A percentile compares a stretch with the other conserved stretches of the same genome.
These are phyloP conservation scores for Scheffersomyces segobiensis DNA, from an alignment of 1,139 yeast species.

Conservation along the genomic window DNA sequence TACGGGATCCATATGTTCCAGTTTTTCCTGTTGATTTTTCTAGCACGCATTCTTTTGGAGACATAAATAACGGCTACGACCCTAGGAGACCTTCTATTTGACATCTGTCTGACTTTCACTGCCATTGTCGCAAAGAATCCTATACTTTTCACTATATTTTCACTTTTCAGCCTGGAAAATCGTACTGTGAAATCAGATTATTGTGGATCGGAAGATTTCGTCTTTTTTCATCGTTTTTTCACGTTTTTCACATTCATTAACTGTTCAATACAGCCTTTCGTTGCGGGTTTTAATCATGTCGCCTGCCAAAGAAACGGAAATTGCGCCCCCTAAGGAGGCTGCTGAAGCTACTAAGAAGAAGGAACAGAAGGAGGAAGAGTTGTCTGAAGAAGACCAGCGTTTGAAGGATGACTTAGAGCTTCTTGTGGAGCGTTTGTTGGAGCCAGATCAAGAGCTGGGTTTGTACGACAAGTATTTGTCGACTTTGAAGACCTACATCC, in stretches of 20 bases:
- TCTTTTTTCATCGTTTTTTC: neutral
- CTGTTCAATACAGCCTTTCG: neutral
- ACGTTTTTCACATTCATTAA: neutral
- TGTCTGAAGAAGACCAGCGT: conserved; percentile 91
- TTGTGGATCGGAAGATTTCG: neutral
- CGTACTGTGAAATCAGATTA: neutral
- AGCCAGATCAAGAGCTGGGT: conserved; percentile 39
- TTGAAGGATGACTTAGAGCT: conserved; percentile 84
- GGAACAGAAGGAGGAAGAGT: conserved; percentile 65
- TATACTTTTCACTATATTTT: neutral
- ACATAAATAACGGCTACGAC: neutral
- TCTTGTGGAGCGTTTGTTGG: conserved; percentile 75
- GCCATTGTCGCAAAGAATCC: neutral
- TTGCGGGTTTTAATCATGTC: neutral
- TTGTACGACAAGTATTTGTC: conserved; percentile 62
- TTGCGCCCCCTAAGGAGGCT: neutral
- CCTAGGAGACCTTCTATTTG: neutral
- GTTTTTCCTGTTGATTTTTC: neutral
- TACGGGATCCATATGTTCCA: neutral
- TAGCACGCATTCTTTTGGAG: neutral
- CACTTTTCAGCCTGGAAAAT: neutral
- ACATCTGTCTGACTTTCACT: neutral
- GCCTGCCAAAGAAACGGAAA: neutral
- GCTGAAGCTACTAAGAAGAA: conserved; percentile 22
- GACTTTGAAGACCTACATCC: conserved; percentile 72